phyloP scores from a whole-genome alignment of 331 rosid genomes.

The Malus hybrid region DNA sequence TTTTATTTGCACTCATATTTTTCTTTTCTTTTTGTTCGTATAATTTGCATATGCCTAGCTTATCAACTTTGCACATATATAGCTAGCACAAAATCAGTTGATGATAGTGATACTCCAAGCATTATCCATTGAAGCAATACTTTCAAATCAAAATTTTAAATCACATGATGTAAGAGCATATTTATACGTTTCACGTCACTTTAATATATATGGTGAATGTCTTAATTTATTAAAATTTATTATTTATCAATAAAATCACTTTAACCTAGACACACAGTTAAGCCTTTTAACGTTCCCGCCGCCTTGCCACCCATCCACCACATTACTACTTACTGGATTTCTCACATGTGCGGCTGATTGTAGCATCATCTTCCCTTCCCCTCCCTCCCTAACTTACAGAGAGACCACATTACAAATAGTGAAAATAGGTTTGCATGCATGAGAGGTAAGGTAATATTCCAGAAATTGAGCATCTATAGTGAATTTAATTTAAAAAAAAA shows the following conservation, averaged over 20 bases:
- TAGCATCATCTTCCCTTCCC: too few species aligned
- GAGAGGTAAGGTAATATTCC: neutral
- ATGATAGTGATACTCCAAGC: neutral
- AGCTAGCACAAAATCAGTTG: neutral
- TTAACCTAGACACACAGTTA: neutral
- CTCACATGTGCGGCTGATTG: neutral
- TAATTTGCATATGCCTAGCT: too few species aligned
- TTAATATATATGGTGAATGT: too few species aligned
- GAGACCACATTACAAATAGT: neutral
- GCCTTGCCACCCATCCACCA: neutral
- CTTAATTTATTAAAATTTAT: neutral
- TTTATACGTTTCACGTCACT: neutral
- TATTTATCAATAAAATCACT: neutral
- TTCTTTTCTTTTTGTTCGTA: too few species aligned
- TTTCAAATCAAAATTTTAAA: too few species aligned
- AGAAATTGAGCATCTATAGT: neutral
- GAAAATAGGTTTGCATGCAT: neutral
- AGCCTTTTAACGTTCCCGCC: neutral
- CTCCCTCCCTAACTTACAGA: too few species aligned
- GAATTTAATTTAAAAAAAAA: neutral
- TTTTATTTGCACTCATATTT: neutral
- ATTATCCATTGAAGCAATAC: neutral
- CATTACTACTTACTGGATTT: neutral
- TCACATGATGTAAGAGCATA: neutral
- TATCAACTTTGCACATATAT: too few species aligned